These are phyloP conservation scores for Geranium incanum DNA, from an alignment of 441 rosid species.

Conservation along the genomic window DNA sequence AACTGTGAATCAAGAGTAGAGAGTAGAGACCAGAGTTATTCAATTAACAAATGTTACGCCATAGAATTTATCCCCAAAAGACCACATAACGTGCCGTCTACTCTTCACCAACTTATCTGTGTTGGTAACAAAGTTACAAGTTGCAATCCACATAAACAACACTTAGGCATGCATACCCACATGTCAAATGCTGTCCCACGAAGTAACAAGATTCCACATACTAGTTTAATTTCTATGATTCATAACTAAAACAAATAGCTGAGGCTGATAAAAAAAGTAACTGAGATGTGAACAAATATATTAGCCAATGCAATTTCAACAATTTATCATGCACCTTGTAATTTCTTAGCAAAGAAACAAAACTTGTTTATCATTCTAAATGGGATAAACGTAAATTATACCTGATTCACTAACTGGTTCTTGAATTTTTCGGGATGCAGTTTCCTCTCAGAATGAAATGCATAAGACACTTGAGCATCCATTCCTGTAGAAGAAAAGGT, in stretches of 20 bases:
- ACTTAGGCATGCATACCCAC: background rate
- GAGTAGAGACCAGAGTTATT: background rate
- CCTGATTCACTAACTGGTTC: slow-evolving; percentile 90
- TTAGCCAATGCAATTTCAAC: background rate
- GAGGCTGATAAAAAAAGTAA: background rate
- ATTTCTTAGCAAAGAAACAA: background rate
- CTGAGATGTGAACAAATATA: background rate
- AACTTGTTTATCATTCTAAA: background rate
- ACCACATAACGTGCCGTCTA: background rate
- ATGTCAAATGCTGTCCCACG: background rate
- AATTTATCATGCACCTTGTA: background rate
- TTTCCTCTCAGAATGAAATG: slow-evolving; percentile 91
- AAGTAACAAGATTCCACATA: background rate
- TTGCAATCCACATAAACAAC: background rate
- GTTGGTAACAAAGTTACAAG: background rate
- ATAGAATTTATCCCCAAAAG: background rate
- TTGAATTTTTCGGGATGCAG: slow-evolving; percentile 87
- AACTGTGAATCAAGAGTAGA: background rate
- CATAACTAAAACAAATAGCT: background rate
- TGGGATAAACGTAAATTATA: slow-evolving; percentile 22
- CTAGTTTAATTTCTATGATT: background rate
- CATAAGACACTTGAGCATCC: slow-evolving; percentile 97
- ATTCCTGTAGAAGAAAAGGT: slow-evolving; percentile 49
- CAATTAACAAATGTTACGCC: background rate
- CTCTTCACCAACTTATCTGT: background rate